Percentiles rank a stretch among this genome's conserved stretches.
Evolutionary conservation across 2,329 filamentous ascomycete species (phyloP).

Genomic region (Laburnicola sp.): DNA sequence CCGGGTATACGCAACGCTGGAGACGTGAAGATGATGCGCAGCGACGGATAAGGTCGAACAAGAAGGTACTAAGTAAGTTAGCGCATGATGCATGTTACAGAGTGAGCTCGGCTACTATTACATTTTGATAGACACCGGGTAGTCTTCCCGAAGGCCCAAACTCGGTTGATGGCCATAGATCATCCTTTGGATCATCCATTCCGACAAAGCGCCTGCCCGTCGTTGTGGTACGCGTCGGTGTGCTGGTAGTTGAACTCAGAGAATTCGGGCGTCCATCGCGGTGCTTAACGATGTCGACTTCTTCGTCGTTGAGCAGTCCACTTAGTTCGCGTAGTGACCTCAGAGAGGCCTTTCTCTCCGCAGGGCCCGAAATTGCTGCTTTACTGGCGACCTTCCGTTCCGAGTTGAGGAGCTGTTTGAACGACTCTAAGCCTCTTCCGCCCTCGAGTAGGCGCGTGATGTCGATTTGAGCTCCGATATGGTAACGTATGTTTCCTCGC

Average conservation of each 20-base stretch:
- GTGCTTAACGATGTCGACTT: slow-evolving; percentile 59
- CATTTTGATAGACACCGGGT: slow-evolving; percentile 60
- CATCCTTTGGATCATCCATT: slow-evolving; percentile 43
- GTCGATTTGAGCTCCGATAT: slow-evolving; percentile 72
- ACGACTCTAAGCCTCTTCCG: slow-evolving; percentile 64
- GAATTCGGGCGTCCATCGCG: slow-evolving; percentile 59
- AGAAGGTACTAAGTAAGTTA: slow-evolving; percentile 46
- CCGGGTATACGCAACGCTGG: slow-evolving; percentile 51
- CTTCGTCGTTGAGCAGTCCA: slow-evolving; percentile 40
- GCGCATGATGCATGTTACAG: neutral
- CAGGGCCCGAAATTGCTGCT: slow-evolving; percentile 4
- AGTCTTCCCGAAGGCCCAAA: slow-evolving; percentile 46
- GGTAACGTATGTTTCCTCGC: slow-evolving; percentile 65
- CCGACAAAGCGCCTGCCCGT: slow-evolving; percentile 25
- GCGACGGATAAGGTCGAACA: slow-evolving; percentile 51
- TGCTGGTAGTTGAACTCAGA: slow-evolving; percentile 55
- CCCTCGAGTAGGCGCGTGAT: slow-evolving; percentile 69
- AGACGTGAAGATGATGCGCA: slow-evolving; percentile 53
- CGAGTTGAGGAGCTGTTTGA: slow-evolving; percentile 53
- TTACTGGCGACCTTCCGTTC: slow-evolving; percentile 20
- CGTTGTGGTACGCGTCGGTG: slow-evolving; percentile 55
- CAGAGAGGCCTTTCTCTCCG: slow-evolving; percentile 21
- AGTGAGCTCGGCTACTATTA: slow-evolving; percentile 36
- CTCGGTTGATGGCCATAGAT: slow-evolving; percentile 32
- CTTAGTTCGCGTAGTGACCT: slow-evolving; percentile 30